Conservation (phyloP, 2,329 filamentous ascomycete species). For the Calonectria crousiana region DNA sequence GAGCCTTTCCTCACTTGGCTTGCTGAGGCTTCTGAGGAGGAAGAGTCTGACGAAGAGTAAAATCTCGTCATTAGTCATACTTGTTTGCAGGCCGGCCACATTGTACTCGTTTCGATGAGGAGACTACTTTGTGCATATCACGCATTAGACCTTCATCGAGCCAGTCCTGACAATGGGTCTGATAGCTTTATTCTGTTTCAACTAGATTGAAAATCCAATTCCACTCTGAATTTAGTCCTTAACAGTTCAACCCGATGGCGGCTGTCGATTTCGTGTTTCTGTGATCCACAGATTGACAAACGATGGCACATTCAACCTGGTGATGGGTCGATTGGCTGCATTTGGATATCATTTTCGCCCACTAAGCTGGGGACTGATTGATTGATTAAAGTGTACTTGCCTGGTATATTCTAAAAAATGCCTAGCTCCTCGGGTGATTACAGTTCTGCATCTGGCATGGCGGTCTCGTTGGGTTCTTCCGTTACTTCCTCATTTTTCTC, state of each 20-base stretch:
- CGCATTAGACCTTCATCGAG: conserved; percentile 15
- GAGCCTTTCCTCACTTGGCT: conserved; percentile 97
- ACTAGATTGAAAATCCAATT: conserved; percentile 35
- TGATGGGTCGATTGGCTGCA: neutral
- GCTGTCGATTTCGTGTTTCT: neutral
- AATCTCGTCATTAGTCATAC: conserved; percentile 16
- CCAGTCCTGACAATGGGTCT: conserved; percentile 18
- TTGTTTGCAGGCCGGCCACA: conserved; percentile 4
- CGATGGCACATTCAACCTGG: neutral
- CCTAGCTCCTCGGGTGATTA: neutral
- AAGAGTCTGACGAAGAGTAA: conserved; percentile 72
- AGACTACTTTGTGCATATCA: conserved; percentile 4
- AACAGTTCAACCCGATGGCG: neutral
- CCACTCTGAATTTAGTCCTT: conserved; percentile 24
- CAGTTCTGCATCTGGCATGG: conserved; percentile 34
- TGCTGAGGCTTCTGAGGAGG: conserved; percentile 78
- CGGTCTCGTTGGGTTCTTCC: conserved; percentile 29
- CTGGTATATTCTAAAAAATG: conserved; percentile 3
- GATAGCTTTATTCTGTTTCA: conserved; percentile 27
- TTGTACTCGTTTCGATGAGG: conserved; percentile 11
- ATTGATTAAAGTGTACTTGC: conserved; percentile 19
- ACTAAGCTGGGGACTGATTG: conserved; percentile 17
- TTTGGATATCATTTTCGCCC: conserved; percentile 35
- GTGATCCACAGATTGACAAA: neutral
- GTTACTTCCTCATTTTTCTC: neutral